phyloP scores from a whole-genome alignment of 31 red algal species.

The Odonthalia washingtoniensis region DNA sequence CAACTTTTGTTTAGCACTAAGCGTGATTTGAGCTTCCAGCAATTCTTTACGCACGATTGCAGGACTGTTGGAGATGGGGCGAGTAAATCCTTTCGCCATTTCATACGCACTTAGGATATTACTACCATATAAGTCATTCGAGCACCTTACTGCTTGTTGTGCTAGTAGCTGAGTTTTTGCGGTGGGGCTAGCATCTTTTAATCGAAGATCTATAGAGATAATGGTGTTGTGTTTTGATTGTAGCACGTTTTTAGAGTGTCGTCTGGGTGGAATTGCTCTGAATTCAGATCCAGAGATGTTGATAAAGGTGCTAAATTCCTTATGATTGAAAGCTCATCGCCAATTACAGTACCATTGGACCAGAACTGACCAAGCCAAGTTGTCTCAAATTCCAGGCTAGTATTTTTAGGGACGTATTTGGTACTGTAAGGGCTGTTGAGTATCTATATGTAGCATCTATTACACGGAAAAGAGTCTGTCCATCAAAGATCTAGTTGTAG shows the following conservation, averaged over 20 bases:
- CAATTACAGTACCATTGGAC: background rate
- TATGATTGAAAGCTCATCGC: background rate
- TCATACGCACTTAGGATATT: background rate
- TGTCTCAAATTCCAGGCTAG: background rate
- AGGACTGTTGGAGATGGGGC: no score
- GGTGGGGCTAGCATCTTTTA: background rate
- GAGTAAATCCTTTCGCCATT: background rate
- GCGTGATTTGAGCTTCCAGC: background rate
- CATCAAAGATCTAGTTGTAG: no score
- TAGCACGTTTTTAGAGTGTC: background rate
- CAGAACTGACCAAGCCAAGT: background rate
- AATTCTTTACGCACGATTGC: background rate
- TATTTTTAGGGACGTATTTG: background rate
- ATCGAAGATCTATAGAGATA: background rate
- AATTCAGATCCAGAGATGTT: background rate
- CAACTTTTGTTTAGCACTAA: no score
- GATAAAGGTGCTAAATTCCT: background rate
- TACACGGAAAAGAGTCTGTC: no score
- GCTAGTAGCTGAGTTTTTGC: no score
- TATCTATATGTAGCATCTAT: no score
- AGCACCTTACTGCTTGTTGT: background rate
- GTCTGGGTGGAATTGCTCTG: background rate
- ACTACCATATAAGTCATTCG: slow-evolving; percentile 10
- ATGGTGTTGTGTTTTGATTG: slow-evolving; percentile 13
- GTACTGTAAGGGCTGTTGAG: background rate